Evolutionary conservation across 192 early-diverging fungal genomes (phyloP), one percentile per base, ranked within the genome.

Genomic region (Thoreauomyces humboldtii): DNA sequence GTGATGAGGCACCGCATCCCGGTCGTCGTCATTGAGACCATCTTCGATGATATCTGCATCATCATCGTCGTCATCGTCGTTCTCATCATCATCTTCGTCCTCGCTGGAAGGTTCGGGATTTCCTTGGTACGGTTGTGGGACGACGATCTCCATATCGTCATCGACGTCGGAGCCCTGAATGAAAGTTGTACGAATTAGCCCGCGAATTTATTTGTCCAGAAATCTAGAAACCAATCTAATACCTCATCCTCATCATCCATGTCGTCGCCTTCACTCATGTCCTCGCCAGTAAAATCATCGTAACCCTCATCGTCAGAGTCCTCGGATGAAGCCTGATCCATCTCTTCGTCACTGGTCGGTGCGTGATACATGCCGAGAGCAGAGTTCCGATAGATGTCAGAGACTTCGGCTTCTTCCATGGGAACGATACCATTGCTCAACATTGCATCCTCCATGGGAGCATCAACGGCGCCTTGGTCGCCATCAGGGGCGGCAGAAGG

Each of bases 301-400:
- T 81, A 87, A 2, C 73, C 78, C 47, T 89, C 90, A 41, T 82
- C 89, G 12, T 79, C 88, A 35, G 81, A 78, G 6, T 76, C 77
- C 14, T 79, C 78, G 7, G 80, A 74, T 44, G 75, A 63, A 53
- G 86, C 74, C 53, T 78, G 75, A 61, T 91, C 83, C 45, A 85
- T 82, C 52, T 83, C 86, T 21, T 93, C 88, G 34, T 92, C 86
- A 17, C 82, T 86, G 43, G 84, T 81, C 11, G 58, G 54, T 24
- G 84, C 86, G 69, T 89, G 86, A 58, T 87, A 86, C 81, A 92
- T 88, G 25, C 89, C 89, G 6, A 95, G 79, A 1, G 90, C 82
- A 15, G 91, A 93, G 46, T 89, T 89, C 36, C 89, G 82, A 70
- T 91, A 92, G 4, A 93, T 71, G 60, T 92, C 87, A 22, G 89